phyloP scores from a whole-genome alignment of 805 yeast species.

The Starmerella lactis-condensi region DNA sequence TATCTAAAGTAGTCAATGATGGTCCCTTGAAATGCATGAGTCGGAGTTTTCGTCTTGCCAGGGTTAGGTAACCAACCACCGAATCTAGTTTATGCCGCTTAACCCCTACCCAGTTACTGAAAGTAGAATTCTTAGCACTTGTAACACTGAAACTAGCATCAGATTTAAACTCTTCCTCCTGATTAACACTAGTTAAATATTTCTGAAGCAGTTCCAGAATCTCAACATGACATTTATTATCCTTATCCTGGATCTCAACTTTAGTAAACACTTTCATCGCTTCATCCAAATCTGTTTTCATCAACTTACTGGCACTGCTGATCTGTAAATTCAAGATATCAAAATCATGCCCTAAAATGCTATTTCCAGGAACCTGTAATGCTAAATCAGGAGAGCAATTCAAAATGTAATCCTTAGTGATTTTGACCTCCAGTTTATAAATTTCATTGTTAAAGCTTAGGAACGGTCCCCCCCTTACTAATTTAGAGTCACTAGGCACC shows the following conservation, averaged over 20 bases:
- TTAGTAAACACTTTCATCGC: slow-evolving; percentile 9
- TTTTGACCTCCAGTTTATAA: no score
- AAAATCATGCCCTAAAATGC: no score
- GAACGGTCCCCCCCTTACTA: no score
- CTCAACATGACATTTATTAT: background rate
- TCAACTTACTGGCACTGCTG: background rate
- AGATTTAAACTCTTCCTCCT: background rate
- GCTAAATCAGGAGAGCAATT: no score
- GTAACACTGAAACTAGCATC: background rate
- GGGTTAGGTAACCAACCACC: slow-evolving; percentile 8
- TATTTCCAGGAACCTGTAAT: no score
- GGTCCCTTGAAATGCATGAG: slow-evolving; percentile 5
- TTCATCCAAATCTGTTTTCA: slow-evolving; percentile 3
- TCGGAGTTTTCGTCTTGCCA: slow-evolving; percentile 12
- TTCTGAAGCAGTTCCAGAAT: background rate
- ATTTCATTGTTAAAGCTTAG: no score
- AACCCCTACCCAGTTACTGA: slow-evolving; percentile 1
- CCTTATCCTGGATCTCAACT: slow-evolving; percentile 10
- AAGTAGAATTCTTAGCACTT: slow-evolving; percentile 1
- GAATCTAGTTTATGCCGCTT: slow-evolving; percentile 8
- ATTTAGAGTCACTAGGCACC: no score
- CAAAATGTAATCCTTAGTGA: no score
- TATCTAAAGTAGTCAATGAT: slow-evolving; percentile 40
- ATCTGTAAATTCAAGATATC: background rate
- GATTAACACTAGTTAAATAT: background rate